These are phyloP conservation scores for Hebeloma cylindrosporum DNA, from an alignment of 768 basidiomycete genomes.

Conservation along the genomic window DNA sequence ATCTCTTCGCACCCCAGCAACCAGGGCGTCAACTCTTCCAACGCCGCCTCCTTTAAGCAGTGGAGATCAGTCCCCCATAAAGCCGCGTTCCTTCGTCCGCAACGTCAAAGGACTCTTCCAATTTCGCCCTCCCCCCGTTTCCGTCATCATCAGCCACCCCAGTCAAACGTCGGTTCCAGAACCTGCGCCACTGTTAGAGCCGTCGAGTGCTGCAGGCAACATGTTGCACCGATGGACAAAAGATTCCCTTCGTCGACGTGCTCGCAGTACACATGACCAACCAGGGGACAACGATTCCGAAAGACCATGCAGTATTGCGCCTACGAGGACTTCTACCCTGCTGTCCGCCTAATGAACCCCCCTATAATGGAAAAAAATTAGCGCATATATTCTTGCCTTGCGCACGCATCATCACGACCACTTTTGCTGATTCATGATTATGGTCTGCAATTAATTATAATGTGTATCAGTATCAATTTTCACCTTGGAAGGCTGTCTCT, in stretches of 20 bases:
- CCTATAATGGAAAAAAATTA: constrained; percentile 8
- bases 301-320: constrained; percentile 9
- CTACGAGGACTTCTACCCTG: constrained; percentile 8
- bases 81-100: constrained; percentile 55
- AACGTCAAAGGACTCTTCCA: constrained; percentile 63
- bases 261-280: constrained; percentile 52
- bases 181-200: constrained; percentile 9
- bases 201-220: constrained; percentile 25
- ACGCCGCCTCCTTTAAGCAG: constrained; percentile 1
- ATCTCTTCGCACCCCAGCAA: constrained; percentile 12
- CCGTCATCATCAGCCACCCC: constrained; percentile 17
- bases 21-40: constrained; percentile 4
- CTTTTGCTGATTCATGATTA: not conserved
- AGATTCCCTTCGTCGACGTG: constrained; percentile 49
- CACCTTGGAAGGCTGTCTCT: not conserved
- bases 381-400: constrained; percentile 4
- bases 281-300: constrained; percentile 19
- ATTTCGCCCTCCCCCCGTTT: constrained; percentile 45
- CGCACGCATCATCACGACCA: not conserved
- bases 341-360: constrained; percentile 11
- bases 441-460: constrained; percentile 8
- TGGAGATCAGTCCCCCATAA: constrained; percentile 26
- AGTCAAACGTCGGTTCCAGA: constrained; percentile 10
- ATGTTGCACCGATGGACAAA: constrained; percentile 50
- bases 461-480: constrained; percentile 8